A percentile compares a stretch with the other conserved stretches of the same genome.
Conservation (phyloP, 2,329 filamentous ascomycete genomes). For the Parascedosporium putredinis region DNA sequence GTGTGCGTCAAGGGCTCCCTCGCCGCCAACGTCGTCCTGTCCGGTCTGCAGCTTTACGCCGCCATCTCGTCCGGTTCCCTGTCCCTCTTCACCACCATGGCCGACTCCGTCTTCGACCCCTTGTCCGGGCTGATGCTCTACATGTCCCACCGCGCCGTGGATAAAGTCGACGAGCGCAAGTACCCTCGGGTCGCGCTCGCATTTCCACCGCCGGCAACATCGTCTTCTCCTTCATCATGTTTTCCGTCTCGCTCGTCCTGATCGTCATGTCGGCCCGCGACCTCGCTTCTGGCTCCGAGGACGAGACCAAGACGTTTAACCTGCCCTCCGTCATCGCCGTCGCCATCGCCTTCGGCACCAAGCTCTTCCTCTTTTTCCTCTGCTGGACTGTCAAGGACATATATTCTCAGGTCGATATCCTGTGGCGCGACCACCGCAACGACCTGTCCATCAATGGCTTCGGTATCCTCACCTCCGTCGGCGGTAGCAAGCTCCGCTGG, state of each 20-base stretch:
- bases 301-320: slow-evolving; percentile 56
- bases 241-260: slow-evolving; percentile 78
- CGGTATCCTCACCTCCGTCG: slow-evolving; percentile 83
- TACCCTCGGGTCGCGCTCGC: slow-evolving; percentile 91
- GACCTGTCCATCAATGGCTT: slow-evolving; percentile 95
- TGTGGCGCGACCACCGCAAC: slow-evolving; percentile 96
- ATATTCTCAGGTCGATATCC: slow-evolving; percentile 81
- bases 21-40: slow-evolving; percentile 68
- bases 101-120: slow-evolving; percentile 89
- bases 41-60: slow-evolving; percentile 77
- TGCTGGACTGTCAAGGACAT: slow-evolving; percentile 86
- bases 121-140: slow-evolving; percentile 82
- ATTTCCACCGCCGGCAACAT: slow-evolving; percentile 96
- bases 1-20: slow-evolving; percentile 61
- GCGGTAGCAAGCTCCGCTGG: slow-evolving; percentile 79
- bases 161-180: slow-evolving; percentile 70
- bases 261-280: slow-evolving; percentile 78
- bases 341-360: slow-evolving; percentile 71
- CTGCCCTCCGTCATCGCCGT: slow-evolving; percentile 80
- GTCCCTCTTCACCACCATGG: slow-evolving; percentile 95
- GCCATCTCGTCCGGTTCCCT: slow-evolving; percentile 81
- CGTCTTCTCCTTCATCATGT: slow-evolving; percentile 94
- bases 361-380: slow-evolving; percentile 76
- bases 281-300: slow-evolving; percentile 41
- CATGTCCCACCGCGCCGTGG: slow-evolving; percentile 77